These are phyloP conservation scores for Trichoderma gracile DNA, from an alignment of 2,329 filamentous ascomycete genomes.

Conservation along the genomic window DNA sequence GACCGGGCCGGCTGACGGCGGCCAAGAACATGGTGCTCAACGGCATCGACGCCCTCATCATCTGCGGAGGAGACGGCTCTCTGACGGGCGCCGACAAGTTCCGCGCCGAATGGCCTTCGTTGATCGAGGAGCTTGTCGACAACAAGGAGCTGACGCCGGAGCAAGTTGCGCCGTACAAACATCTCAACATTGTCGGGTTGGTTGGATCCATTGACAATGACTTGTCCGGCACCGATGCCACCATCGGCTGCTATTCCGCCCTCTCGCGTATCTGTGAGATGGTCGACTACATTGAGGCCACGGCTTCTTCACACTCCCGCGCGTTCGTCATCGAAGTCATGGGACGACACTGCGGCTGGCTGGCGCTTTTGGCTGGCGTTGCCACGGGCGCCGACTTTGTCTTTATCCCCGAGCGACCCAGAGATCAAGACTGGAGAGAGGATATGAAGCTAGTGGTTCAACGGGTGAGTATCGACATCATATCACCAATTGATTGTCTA, in stretches of 20 bases:
- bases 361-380: constrained; percentile 93
- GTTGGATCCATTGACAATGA: constrained; percentile 99
- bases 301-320: constrained; percentile 88
- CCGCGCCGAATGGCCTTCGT: constrained; percentile 84
- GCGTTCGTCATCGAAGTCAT: constrained; percentile 99
- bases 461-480: constrained; percentile 52
- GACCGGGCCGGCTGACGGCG: constrained; percentile 76
- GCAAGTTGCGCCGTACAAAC: constrained; percentile 73
- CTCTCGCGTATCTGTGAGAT: constrained; percentile 91
- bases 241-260: constrained; percentile 94
- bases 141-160: constrained; percentile 68
- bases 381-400: constrained; percentile 94
- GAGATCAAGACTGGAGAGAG: constrained; percentile 81
- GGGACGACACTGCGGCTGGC: constrained; percentile 96
- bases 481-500: not conserved
- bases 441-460: constrained; percentile 81
- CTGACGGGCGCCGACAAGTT: constrained; percentile 95
- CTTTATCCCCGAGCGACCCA: constrained; percentile 94
- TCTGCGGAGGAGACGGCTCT: constrained; percentile 95
- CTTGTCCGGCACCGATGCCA: constrained; percentile 93
- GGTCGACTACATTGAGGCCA: constrained; percentile 95
- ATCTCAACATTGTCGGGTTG: constrained; percentile 93
- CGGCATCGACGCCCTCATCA: constrained; percentile 93
- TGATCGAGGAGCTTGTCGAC: constrained; percentile 80
- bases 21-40: constrained; percentile 93